These are phyloP conservation scores for Moricandia moricandioides DNA, from an alignment of 345 rosid genomes.

Conservation along the genomic window DNA sequence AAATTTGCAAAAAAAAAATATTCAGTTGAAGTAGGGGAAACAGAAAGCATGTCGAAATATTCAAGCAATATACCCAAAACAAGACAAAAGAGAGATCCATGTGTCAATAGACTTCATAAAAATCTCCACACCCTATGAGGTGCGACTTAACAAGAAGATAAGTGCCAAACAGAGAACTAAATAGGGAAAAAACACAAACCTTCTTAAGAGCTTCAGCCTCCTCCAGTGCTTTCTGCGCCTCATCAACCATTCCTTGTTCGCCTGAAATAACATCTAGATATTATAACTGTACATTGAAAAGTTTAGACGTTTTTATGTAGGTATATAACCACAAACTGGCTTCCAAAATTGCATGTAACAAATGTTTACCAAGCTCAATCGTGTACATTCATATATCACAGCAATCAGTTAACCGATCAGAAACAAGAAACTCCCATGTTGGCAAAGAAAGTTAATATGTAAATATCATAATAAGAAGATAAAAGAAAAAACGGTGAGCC, in stretches of 20 bases:
- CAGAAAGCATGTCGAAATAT: not conserved
- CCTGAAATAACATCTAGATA: slow-evolving; percentile 45
- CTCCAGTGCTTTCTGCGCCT: slow-evolving; percentile 96
- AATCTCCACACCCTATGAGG: not conserved
- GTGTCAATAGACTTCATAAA: not conserved
- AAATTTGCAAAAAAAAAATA: slow-evolving; percentile 9
- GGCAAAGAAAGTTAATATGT: not conserved
- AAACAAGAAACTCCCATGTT: not conserved
- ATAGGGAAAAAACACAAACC: slow-evolving; percentile 42
- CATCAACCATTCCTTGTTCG: slow-evolving; percentile 99
- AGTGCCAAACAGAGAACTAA: slow-evolving; percentile 7
- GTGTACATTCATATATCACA: not conserved
- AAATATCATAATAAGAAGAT: not conserved
- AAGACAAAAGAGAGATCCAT: not conserved
- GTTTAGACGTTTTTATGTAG: not conserved
- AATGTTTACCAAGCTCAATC: not conserved
- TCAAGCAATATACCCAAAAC: slow-evolving; percentile 6
- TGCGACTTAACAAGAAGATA: not conserved
- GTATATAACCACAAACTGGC: not conserved
- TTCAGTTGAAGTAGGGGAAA: not conserved
- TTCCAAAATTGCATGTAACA: slow-evolving; percentile 1
- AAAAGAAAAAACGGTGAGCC: not conserved
- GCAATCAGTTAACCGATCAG: not conserved
- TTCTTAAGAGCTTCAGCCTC: slow-evolving; percentile 99
- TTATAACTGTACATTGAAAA: not conserved